Percentiles rank a stretch among this genome's conserved stretches.
Evolutionary conservation across 2,329 filamentous ascomycete genomes (phyloP).

Genomic region (Ceratocystis albifundus): DNA sequence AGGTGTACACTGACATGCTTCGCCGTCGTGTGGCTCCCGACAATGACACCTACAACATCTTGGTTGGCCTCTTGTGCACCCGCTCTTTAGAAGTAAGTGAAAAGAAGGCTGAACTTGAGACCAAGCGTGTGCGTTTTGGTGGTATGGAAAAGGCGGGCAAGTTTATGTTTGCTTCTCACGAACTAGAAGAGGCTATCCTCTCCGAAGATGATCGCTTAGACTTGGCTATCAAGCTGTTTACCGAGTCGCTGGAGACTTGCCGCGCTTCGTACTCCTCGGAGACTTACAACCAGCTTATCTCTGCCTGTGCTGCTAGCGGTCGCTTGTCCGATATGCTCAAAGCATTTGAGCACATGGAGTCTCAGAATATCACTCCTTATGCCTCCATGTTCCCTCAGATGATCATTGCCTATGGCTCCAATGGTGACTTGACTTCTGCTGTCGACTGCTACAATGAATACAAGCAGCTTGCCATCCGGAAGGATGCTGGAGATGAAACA

Average conservation of each 20-base stretch:
- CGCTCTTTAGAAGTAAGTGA: slow-evolving; percentile 68
- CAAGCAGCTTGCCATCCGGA: slow-evolving; percentile 71
- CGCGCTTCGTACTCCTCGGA: slow-evolving; percentile 61
- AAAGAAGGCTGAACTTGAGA: slow-evolving; percentile 61
- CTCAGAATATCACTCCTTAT: slow-evolving; percentile 58
- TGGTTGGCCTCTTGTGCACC: slow-evolving; percentile 70
- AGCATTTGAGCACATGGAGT: slow-evolving; percentile 85
- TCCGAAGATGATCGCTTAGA: slow-evolving; percentile 77
- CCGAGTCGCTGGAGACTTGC: slow-evolving; percentile 55
- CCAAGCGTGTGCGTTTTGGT: slow-evolving; percentile 73
- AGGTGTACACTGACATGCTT: slow-evolving; percentile 95
- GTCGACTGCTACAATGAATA: slow-evolving; percentile 96
- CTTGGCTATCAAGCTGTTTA: slow-evolving; percentile 76
- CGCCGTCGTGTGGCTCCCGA: slow-evolving; percentile 71
- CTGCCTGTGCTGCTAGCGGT: slow-evolving; percentile 72
- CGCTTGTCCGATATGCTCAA: slow-evolving; percentile 80
- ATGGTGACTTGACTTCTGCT: slow-evolving; percentile 72
- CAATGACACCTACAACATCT: slow-evolving; percentile 72
- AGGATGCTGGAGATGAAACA: slow-evolving; percentile 61
- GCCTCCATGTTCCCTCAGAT: slow-evolving; percentile 80
- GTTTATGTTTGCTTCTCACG: slow-evolving; percentile 80
- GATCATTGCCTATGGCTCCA: slow-evolving; percentile 83
- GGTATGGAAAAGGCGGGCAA: slow-evolving; percentile 72
- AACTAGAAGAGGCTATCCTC: slow-evolving; percentile 76
- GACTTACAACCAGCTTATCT: slow-evolving; percentile 75